Percentiles rank a stretch among this genome's conserved stretches.
These are phyloP conservation scores for Teratosphaeria gauchensis DNA, from an alignment of 2,329 filamentous ascomycete genomes.

Conservation along the genomic window DNA sequence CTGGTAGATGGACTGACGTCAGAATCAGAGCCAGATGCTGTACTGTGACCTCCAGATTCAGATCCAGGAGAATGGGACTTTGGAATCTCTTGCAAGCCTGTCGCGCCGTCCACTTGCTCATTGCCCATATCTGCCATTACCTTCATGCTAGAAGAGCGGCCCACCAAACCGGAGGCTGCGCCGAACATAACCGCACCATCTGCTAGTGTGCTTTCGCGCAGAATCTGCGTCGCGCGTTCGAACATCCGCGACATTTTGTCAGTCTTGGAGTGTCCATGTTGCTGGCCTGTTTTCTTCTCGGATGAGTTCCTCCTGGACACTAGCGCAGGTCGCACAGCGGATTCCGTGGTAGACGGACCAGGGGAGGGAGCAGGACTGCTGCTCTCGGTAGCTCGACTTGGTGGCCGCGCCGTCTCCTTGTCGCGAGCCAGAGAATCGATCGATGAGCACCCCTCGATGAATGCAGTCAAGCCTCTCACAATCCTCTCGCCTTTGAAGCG, in stretches of 20 bases:
- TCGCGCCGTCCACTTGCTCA: slow-evolving; percentile 5
- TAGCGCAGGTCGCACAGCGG: background rate
- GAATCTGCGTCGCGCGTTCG: slow-evolving; percentile 16
- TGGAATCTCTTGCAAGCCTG: slow-evolving; percentile 9
- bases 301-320: background rate
- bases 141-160: slow-evolving; percentile 8
- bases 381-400: background rate
- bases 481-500: slow-evolving; percentile 16
- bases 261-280: background rate
- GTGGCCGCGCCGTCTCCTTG: background rate
- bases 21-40: slow-evolving; percentile 14
- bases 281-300: background rate
- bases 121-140: slow-evolving; percentile 6
- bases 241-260: slow-evolving; percentile 15
- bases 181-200: slow-evolving; percentile 22
- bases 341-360: background rate
- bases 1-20: background rate
- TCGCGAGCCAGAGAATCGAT: background rate
- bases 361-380: background rate
- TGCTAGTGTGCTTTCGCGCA: slow-evolving; percentile 21
- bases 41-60: background rate
- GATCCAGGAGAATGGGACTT: background rate
- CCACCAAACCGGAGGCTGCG: slow-evolving; percentile 7
- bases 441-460: slow-evolving; percentile 10
- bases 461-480: slow-evolving; percentile 14